These are phyloP conservation scores for Tilletia indica DNA, from an alignment of 1,284 basidiomycete genomes.

Conservation along the genomic window DNA sequence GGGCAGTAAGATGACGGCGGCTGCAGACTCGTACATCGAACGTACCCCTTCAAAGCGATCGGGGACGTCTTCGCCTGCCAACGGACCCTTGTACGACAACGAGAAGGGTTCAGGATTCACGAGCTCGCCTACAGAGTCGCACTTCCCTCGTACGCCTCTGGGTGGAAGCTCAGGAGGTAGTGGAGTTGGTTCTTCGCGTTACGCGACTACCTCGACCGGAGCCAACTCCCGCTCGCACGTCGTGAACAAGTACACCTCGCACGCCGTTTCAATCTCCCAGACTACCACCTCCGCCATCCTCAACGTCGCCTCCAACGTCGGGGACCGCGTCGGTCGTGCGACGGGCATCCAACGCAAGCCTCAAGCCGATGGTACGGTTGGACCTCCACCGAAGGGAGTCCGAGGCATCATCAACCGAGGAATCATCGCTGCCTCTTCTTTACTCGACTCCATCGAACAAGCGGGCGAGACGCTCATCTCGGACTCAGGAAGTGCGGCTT, in stretches of 20 bases:
- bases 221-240: constrained; percentile 23
- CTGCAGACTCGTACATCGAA: constrained; percentile 39
- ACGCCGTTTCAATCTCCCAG: constrained; percentile 34
- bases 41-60: constrained; percentile 13
- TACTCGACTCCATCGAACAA: constrained; percentile 54
- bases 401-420: constrained; percentile 51
- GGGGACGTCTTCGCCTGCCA: constrained; percentile 13
- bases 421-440: constrained; percentile 51
- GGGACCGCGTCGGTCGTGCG: constrained; percentile 51
- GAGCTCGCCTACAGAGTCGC: constrained; percentile 27
- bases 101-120: constrained; percentile 4
- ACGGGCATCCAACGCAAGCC: constrained; percentile 52
- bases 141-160: constrained; percentile 26
- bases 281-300: constrained; percentile 51
- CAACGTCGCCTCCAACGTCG: constrained; percentile 44
- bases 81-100: constrained; percentile 22
- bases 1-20: constrained; percentile 34
- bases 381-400: constrained; percentile 43
- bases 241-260: constrained; percentile 29
- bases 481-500: constrained; percentile 45
- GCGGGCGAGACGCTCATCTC: constrained; percentile 44
- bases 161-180: constrained; percentile 20
- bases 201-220: constrained; percentile 25
- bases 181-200: constrained; percentile 26
- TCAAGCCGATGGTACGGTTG: constrained; percentile 28